These are phyloP conservation scores for Wickerhamiella siamensis DNA, from an alignment of 805 yeast genomes.

Conservation along the genomic window DNA sequence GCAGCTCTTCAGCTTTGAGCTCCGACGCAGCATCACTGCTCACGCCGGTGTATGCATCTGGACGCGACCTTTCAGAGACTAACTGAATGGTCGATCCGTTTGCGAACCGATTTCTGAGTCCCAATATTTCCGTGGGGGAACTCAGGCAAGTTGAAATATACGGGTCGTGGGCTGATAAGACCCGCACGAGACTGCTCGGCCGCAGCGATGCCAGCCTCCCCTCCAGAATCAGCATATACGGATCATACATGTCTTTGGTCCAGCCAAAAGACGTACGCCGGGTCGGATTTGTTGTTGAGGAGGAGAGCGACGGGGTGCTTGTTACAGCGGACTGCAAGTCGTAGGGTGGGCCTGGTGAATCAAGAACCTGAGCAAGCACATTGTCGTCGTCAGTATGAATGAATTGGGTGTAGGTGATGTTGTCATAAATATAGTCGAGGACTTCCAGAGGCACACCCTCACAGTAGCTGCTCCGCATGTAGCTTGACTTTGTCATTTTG, in stretches of 20 bases:
- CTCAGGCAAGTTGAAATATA: not conserved
- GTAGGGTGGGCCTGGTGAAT: not conserved
- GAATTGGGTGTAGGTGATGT: conserved; percentile 47
- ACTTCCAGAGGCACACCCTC: conserved; percentile 26
- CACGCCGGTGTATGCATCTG: conserved; percentile 22
- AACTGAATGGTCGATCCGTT: conserved; percentile 21
- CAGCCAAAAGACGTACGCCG: conserved; percentile 27
- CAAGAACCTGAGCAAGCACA: not conserved
- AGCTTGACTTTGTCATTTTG: conserved; percentile 55
- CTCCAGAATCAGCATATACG: conserved; percentile 26
- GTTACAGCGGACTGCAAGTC: not conserved
- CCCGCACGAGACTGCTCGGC: conserved; percentile 19
- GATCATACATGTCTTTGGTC: conserved; percentile 22
- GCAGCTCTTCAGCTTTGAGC: conserved; percentile 18
- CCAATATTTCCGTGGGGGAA: conserved; percentile 2
- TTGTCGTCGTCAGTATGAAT: conserved; percentile 30
- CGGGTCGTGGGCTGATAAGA: conserved; percentile 10
- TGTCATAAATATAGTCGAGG: conserved; percentile 46
- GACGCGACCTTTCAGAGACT: conserved; percentile 26
- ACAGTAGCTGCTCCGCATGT: conserved; percentile 32
- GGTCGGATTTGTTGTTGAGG: not conserved
- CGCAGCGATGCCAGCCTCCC: conserved; percentile 24
- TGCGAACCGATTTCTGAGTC: conserved; percentile 1
- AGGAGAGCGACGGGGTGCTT: not conserved
- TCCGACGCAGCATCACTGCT: conserved; percentile 4